phyloP scores from a whole-genome alignment of 1,284 basidiomycete species.

The Austroboletus sp. region DNA sequence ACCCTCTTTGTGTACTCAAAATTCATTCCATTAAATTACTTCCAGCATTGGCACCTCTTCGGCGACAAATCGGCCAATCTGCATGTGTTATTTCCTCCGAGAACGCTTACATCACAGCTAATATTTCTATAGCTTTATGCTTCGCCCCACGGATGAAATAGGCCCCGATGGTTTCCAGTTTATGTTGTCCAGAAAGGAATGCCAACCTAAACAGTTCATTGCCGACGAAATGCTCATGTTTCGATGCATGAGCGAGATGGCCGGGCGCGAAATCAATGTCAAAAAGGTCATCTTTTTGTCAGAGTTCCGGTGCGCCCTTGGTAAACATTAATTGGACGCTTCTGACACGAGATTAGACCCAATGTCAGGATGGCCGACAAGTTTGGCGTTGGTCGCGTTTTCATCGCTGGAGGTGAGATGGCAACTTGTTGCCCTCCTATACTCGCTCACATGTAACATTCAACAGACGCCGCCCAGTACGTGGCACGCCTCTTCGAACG shows the following conservation, averaged over 20 bases:
- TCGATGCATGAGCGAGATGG: conserved; percentile 12
- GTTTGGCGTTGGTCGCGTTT: conserved; percentile 30
- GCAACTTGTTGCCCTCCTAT: conserved; percentile 9
- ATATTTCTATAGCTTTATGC: conserved; percentile 1
- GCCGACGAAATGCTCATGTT: conserved; percentile 14
- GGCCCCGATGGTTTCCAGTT: conserved; percentile 33
- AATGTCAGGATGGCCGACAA: conserved; percentile 32
- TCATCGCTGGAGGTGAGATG: conserved; percentile 33
- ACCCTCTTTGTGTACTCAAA: conserved; percentile 1
- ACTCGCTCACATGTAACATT: not conserved
- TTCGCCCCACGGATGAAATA: conserved; percentile 20
- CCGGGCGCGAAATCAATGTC: conserved; percentile 15
- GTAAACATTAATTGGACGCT: not conserved
- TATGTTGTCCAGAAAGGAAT: conserved; percentile 23
- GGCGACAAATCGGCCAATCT: conserved; percentile 7
- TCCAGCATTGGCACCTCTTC: conserved; percentile 32
- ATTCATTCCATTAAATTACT: not conserved
- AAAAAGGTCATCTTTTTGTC: conserved; percentile 11
- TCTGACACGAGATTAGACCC: conserved; percentile 14
- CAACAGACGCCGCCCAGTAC: conserved; percentile 20
- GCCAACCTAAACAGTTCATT: conserved; percentile 26
- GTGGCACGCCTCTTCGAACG: not conserved
- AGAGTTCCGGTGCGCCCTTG: conserved; percentile 22
- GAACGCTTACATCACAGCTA: not conserved
- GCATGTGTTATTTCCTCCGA: conserved; percentile 1